A percentile compares a stretch with the other conserved stretches of the same genome.
These are phyloP conservation scores for Jaapia argillacea DNA, from an alignment of 768 basidiomycete genomes.

Conservation along the genomic window DNA sequence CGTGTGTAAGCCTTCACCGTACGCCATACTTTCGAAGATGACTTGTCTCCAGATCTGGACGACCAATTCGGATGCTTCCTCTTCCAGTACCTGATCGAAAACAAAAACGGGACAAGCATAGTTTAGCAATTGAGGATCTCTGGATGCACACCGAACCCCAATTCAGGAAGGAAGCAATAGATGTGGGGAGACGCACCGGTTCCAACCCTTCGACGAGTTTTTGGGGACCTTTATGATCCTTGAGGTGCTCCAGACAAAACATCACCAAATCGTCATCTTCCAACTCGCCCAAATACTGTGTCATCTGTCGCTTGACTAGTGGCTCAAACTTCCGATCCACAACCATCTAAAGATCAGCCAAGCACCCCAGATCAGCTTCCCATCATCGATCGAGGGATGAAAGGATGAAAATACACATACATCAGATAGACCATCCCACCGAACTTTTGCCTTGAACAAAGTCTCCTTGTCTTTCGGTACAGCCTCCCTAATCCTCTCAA, in stretches of 20 bases:
- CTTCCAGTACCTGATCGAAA: constrained; percentile 69
- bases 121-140: neutral
- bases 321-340: constrained; percentile 85
- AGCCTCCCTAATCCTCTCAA: constrained; percentile 66
- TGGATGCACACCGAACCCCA: neutral
- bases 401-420: constrained; percentile 33
- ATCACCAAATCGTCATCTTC: constrained; percentile 92
- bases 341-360: constrained; percentile 38
- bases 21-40: constrained; percentile 93
- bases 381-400: too few relatives aligned
- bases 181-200: constrained; percentile 55
- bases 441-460: constrained; percentile 75
- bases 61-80: constrained; percentile 78
- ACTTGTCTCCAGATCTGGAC: constrained; percentile 82
- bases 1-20: constrained; percentile 80
- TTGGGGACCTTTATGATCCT: constrained; percentile 78
- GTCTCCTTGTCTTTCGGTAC: constrained; percentile 74
- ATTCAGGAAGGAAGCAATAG: too few relatives aligned
- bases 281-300: constrained; percentile 82
- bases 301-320: constrained; percentile 73
- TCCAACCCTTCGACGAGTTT: constrained; percentile 87
- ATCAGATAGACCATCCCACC: constrained; percentile 88
- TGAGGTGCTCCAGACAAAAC: constrained; percentile 88
- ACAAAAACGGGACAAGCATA: neutral
- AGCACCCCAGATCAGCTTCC: constrained; percentile 5